These are phyloP conservation scores for Hirsutella rhossiliensis DNA, from an alignment of 2,329 filamentous ascomycete genomes.

Conservation along the genomic window DNA sequence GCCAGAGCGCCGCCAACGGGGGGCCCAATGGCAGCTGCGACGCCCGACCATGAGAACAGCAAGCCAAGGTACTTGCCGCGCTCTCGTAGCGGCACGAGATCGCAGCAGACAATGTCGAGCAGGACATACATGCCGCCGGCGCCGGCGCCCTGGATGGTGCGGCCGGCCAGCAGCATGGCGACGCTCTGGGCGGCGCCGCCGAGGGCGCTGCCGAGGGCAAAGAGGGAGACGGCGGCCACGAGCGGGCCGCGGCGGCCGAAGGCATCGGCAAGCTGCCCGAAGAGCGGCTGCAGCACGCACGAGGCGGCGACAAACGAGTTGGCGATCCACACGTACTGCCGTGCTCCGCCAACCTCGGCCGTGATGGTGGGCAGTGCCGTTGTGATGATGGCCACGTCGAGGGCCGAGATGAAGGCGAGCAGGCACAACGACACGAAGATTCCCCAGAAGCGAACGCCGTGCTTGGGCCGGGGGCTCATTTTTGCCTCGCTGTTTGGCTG, in stretches of 20 bases:
- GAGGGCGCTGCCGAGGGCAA: constrained; percentile 37
- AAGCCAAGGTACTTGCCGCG: constrained; percentile 25
- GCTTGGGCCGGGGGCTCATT: not conserved
- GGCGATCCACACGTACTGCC: constrained; percentile 7
- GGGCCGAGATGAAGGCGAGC: constrained; percentile 3
- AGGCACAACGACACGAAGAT: constrained; percentile 2
- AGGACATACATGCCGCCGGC: constrained; percentile 19
- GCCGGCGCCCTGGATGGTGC: constrained; percentile 33
- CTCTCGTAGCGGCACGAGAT: constrained; percentile 33
- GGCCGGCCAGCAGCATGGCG: constrained; percentile 34
- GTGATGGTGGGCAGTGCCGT: constrained; percentile 7
- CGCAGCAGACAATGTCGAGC: constrained; percentile 17
- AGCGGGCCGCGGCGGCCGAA: constrained; percentile 31
- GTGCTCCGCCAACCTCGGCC: constrained; percentile 2
- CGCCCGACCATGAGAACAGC: constrained; percentile 13
- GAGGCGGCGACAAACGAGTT: constrained; percentile 7
- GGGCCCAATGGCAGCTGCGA: constrained; percentile 19
- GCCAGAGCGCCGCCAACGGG: constrained; percentile 13
- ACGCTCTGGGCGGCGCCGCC: constrained; percentile 29
- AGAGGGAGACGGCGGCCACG: constrained; percentile 26
- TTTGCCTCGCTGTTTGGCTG: not conserved
- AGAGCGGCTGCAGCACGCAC: constrained; percentile 27
- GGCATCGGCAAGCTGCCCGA: constrained; percentile 34
- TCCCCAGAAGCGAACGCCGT: not conserved
- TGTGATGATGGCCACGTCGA: constrained; percentile 7